phyloP scores from a whole-genome alignment of 129 eudicot species.

The Helichrysum umbraculigerum region DNA sequence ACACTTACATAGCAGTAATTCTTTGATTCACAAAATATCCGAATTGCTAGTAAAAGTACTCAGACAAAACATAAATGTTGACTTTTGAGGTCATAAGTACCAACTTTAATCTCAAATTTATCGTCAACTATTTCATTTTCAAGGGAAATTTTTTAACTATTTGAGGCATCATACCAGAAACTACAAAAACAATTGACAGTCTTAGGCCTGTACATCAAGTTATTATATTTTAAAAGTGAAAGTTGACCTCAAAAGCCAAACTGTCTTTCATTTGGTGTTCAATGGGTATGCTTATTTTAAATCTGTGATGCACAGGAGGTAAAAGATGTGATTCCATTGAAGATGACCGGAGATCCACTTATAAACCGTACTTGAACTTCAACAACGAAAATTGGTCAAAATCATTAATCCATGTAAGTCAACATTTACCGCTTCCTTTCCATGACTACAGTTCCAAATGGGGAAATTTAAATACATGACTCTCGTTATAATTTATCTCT shows the following conservation, averaged over 20 bases:
- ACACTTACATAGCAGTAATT: background rate
- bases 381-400: constrained; percentile 29
- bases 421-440: background rate
- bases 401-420: constrained; percentile 50
- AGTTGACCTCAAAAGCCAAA: constrained; percentile 35
- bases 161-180: background rate
- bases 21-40: constrained; percentile 12
- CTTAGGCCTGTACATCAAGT: background rate
- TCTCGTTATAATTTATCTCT: background rate
- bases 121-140: background rate
- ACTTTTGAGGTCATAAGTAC: constrained; percentile 22
- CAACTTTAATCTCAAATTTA: constrained; percentile 2
- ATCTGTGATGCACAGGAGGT: constrained; percentile 27
- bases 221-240: background rate
- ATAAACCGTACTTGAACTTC: constrained; percentile 32
- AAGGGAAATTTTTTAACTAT: background rate
- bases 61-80: background rate
- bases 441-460: background rate
- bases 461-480: background rate
- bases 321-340: constrained; percentile 30
- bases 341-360: constrained; percentile 59
- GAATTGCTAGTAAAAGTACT: constrained; percentile 4
- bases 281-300: background rate
- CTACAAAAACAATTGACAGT: background rate
- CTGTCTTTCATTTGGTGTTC: constrained; percentile 2